Base-by-base conservation (phyloP, 805 yeast genomes). In the Barnettozyma californica region DNA sequence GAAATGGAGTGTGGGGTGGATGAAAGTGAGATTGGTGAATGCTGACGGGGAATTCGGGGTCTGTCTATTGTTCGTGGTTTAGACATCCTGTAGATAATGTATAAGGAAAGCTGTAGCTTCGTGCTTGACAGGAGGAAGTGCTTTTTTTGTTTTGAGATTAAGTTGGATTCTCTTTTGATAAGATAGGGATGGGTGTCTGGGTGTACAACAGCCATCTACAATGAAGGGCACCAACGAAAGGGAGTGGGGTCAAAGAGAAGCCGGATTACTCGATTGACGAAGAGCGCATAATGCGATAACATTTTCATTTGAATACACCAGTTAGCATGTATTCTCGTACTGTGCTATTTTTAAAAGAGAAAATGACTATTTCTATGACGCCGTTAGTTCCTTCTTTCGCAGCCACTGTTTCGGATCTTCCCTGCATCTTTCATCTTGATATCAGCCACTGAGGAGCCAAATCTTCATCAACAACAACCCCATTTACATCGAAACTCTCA, bases 401-500 rank as follows among this genome's bases (percentile, higher is more conserved):
- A 4, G 7, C 14, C 33, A 13, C 33, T 29, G 7, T 29, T 7
- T 29, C 33, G 5, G 7, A 13, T 16, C 11, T 16, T 29, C n/a
- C n/a, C 33, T 13, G 2, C 14, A 29, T 18, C 27, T 18, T 16
- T 38, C 31, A 16, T 31, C 19, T 33, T 41, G 57, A 64, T 40
- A 66, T 54, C 27, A 67, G 53, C 81, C 81, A 77, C 23, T 71
- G 71, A 0, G 82, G 81, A 2, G 78, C 78, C 20, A 55, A 48
- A 16, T 63, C 69, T 9, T 63, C 59, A 50, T 73, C 68, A 2
- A 76, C 70, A n/a, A 57, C 54, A 26, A 81, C 71, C 14, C 70
- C 64, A 27, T 62, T 61, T 4, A 75, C 71, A 55, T 79, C 83
- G 62, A 80, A 80, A 7, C 80, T 80, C 55, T 92, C 99, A 41